A percentile compares a stretch with the other conserved stretches of the same genome.
These are phyloP conservation scores for Sorghum bicolor DNA, from an alignment of 176 grass and related monocot genomes.

Conservation along the genomic window DNA sequence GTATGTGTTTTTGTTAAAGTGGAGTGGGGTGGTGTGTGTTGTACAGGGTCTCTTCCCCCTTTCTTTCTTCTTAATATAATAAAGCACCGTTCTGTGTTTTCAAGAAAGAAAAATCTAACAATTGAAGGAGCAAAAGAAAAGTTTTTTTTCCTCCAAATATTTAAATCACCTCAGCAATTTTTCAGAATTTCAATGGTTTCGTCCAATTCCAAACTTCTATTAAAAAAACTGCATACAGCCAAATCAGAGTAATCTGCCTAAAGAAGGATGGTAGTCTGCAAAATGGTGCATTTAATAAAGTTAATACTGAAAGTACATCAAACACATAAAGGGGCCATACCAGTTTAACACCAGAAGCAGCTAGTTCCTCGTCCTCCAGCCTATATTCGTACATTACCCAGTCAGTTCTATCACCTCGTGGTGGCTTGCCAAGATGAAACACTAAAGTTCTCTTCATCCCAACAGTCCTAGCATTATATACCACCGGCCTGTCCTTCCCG, in stretches of 20 bases:
- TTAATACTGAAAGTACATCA: conserved; percentile 6
- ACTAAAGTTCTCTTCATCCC: conserved; percentile 90
- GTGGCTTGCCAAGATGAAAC: conserved; percentile 81
- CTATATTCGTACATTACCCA: conserved; percentile 98
- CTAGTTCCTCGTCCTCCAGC: conserved; percentile 53
- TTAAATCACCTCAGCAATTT: background rate
- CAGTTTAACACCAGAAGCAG: conserved; percentile 48
- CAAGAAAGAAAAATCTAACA: background rate
- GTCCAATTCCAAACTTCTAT: background rate
- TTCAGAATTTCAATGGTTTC: background rate
- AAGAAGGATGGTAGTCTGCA: background rate
- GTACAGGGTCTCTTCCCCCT: no score
- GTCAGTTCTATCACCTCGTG: conserved; percentile 69
- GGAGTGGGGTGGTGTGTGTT: no score
- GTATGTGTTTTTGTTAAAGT: no score
- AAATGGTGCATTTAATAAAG: background rate
- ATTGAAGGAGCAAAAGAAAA: background rate
- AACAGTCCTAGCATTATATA: conserved; percentile 58
- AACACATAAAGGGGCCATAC: conserved; percentile 34
- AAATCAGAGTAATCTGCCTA: background rate
- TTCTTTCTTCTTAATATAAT: no score
- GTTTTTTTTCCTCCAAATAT: background rate
- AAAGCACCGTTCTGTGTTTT: no score
- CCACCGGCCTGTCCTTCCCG: conserved; percentile 68
- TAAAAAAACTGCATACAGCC: conserved; percentile 16